Conservation (phyloP, 2,329 filamentous ascomycete genomes). For the Bipolaris sorokiniana region DNA sequence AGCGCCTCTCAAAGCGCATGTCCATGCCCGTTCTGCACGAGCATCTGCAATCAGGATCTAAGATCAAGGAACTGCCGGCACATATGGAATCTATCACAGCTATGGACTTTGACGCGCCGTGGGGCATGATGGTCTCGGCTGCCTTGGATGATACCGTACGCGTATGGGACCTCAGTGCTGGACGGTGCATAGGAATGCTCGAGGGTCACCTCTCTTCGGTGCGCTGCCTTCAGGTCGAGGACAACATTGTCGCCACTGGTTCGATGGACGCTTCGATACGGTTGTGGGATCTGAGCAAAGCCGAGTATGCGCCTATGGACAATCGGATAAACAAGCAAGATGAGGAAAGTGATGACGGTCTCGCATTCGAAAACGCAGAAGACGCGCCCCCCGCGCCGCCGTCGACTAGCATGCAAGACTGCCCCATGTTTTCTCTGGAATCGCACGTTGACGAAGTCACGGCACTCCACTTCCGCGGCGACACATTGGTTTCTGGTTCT, state of each 20-base stretch:
- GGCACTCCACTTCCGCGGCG: conserved; percentile 85
- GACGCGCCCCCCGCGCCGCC: conserved; percentile 72
- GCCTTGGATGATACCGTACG: conserved; percentile 91
- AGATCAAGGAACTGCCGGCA: conserved; percentile 85
- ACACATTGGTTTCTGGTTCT: conserved; percentile 92
- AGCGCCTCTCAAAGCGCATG: conserved; percentile 69
- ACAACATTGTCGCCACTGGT: conserved; percentile 93
- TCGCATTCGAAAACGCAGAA: conserved; percentile 75
- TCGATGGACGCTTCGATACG: conserved; percentile 94
- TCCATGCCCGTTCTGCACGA: conserved; percentile 96
- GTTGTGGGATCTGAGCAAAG: conserved; percentile 91
- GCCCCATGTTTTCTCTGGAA: conserved; percentile 83
- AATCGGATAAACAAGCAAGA: conserved; percentile 57
- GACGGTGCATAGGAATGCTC: conserved; percentile 86
- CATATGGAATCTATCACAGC: conserved; percentile 89
- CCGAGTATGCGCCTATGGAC: conserved; percentile 76
- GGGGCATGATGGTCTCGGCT: conserved; percentile 91
- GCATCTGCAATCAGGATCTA: conserved; percentile 87
- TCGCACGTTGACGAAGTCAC: conserved; percentile 95
- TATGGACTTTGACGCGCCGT: conserved; percentile 95
- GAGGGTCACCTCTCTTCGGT: conserved; percentile 97
- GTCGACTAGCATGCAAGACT: conserved; percentile 83
- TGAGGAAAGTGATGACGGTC: conserved; percentile 59
- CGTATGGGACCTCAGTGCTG: conserved; percentile 95
- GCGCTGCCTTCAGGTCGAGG: conserved; percentile 87